Base-by-base conservation (phyloP, 768 basidiomycete species). In the Agrocybe praecox region DNA sequence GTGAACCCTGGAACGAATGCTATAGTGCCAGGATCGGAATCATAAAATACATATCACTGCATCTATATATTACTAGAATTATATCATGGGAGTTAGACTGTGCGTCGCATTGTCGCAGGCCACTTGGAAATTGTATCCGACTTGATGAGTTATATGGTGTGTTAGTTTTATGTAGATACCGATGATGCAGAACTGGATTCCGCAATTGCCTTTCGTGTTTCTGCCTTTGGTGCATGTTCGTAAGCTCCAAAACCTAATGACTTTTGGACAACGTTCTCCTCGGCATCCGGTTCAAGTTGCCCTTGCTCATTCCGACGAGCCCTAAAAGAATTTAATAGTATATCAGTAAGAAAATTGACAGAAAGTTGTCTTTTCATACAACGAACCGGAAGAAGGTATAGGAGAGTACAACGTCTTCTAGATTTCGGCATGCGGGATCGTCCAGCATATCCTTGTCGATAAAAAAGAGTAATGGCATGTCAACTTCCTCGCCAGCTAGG, bases 401-500 rank as follows among this genome's bases (percentile, higher is more conserved):
- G 21, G 92, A 96, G 52, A 99, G 71, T 0, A 98, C 94, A 19
- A 98, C 80, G 67, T 98, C 93, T 62, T 96, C 89, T 12, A 99
- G 81, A 62, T 89, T 86, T 59, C 87, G 81, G 74, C 96, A 92
- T 2, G 87, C 72, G 1, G 95, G 95, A 62, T 99, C 97, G 44
- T 99, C 96, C 34, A 96, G 78, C 53, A 97, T 88, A 69, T 98
- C 97, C 62, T 94, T 92, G 78, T 99, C 97, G 63, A 99, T 96
- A 79, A 99, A 99, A 77, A 99, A 99, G 54, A 99, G 83, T 18
- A 99, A 81, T 2, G 97, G 97, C 84, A 99, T 93, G 72, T 99
- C 97, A 32, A 99, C 91, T 73, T 98, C 95, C 75, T 99, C 97
- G 24, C 90, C 89, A 0, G 96, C 95, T 22, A 97, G 78, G 10